Conservation (phyloP, 495 filamentous ascomycete species). For the Recurvomyces mirabilis region DNA sequence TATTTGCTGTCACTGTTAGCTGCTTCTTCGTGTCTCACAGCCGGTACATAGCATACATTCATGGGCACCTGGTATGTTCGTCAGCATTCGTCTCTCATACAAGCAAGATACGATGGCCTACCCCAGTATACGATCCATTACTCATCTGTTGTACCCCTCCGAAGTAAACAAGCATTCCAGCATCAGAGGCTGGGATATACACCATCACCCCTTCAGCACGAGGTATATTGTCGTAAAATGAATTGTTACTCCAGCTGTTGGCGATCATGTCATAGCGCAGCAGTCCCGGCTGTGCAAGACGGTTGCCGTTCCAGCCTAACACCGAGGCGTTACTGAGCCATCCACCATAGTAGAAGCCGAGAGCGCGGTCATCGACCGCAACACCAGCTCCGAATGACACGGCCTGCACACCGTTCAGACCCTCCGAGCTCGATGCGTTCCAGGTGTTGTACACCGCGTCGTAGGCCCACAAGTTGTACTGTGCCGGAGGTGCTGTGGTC, state of each 20-base stretch:
- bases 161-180: constrained; percentile 42
- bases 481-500: constrained; percentile 28
- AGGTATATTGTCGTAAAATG: constrained; percentile 35
- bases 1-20: constrained; percentile 30
- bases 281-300: constrained; percentile 31
- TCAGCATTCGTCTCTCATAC: neutral
- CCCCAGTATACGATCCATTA: constrained; percentile 21
- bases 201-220: constrained; percentile 38
- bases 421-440: constrained; percentile 25
- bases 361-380: constrained; percentile 26
- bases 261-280: constrained; percentile 38
- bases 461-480: constrained; percentile 30
- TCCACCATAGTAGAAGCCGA: constrained; percentile 40
- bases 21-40: constrained; percentile 7
- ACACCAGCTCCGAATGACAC: constrained; percentile 31
- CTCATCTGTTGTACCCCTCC: constrained; percentile 35
- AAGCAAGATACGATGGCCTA: neutral
- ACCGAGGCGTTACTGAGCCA: constrained; percentile 38
- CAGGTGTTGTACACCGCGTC: constrained; percentile 38
- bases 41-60: constrained; percentile 17
- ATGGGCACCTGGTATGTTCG: constrained; percentile 11
- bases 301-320: constrained; percentile 34
- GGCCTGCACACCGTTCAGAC: constrained; percentile 20
- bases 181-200: constrained; percentile 42
- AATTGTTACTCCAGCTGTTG: constrained; percentile 33